Evolutionary conservation across 2,329 filamentous ascomycete species (phyloP), one percentile per base, ranked within the genome.

Genomic region (Verticillium isaacii): DNA sequence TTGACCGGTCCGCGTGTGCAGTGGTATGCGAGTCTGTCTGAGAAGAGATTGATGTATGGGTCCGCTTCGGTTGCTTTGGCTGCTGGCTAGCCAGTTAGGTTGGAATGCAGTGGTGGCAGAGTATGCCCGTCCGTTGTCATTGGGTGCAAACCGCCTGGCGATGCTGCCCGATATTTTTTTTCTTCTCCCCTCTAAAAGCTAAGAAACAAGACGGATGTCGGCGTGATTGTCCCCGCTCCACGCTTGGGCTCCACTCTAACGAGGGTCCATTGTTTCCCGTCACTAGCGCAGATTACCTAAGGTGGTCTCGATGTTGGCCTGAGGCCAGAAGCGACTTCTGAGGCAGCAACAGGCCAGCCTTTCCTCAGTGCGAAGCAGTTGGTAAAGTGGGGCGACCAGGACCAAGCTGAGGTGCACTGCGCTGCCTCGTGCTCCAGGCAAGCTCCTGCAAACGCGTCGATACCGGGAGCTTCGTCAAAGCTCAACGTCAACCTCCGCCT

Each of bases 381-480:
- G 19, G 41, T 17, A 50, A n/a, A 23, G 41, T 50, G 41, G 41
- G 41, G 19, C 41, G 8, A 5, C 11, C 2, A 29, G 29, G 29
- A 29, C 4, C 29, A 11, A 50, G 45, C 45, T 50, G 45, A 50
- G 45, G 45, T 50, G 19, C 45, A 23, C 45, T 9, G 34, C 34
- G 34, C 34, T 36, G 34, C 34, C 34, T 36, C 34, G 34, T 36
- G 70, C 72, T 79, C 77, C 68, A 80, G 78, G 78, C 78, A 80
- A 80, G 78, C 77, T 79, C 68, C 72, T 73, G 75, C 77, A 77
- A 75, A 80, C 78, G 77, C 78, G 77, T 79, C 71, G 63, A 63
- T 63, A 61, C 39, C 61, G 57, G 58, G 58, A 68, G 63, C 65
- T 65, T 19, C 60, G 32, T 61, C 36, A 60, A 59, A 66, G 63